Evolutionary conservation across 257 asterid genomes (phyloP).

Genomic region (Salvia splendens): DNA sequence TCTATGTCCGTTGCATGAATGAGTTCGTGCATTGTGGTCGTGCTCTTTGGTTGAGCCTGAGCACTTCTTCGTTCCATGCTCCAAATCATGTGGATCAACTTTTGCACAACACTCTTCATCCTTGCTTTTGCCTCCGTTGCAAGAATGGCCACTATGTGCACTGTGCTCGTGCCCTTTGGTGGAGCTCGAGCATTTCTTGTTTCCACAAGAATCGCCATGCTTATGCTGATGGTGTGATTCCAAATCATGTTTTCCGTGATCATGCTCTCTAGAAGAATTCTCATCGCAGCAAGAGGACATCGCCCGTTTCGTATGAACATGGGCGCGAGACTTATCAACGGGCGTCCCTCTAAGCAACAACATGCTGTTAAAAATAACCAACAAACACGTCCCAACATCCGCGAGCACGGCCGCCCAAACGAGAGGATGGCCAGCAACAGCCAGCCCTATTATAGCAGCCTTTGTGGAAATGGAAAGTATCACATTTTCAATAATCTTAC

Average conservation of each 20-base stretch:
- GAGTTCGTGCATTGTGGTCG: background rate
- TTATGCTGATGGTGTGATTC: no score
- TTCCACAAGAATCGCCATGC: no score
- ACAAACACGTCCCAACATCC: slow-evolving; percentile 78
- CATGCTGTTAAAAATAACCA: slow-evolving; percentile 89
- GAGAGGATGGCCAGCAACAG: slow-evolving; percentile 79
- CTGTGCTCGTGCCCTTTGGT: background rate
- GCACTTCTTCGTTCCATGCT: slow-evolving; percentile 24
- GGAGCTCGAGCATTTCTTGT: background rate
- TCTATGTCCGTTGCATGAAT: no score
- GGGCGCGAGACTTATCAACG: background rate
- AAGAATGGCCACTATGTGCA: background rate
- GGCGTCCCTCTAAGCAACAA: slow-evolving; percentile 45
- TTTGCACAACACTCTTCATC: background rate
- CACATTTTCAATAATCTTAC: slow-evolving; percentile 70
- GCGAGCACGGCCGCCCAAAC: slow-evolving; percentile 90
- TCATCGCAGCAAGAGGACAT: background rate
- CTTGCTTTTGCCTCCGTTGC: background rate
- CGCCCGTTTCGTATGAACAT: background rate
- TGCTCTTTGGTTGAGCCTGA: slow-evolving; percentile 27
- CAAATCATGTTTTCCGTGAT: no score
- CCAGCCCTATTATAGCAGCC: slow-evolving; percentile 62
- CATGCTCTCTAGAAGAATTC: background rate
- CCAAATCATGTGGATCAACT: background rate
- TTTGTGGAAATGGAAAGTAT: slow-evolving; percentile 53